Evolutionary conservation across 805 yeast species (phyloP), one percentile per base, ranked within the genome.

Genomic region (Nakazawaea siamensis): DNA sequence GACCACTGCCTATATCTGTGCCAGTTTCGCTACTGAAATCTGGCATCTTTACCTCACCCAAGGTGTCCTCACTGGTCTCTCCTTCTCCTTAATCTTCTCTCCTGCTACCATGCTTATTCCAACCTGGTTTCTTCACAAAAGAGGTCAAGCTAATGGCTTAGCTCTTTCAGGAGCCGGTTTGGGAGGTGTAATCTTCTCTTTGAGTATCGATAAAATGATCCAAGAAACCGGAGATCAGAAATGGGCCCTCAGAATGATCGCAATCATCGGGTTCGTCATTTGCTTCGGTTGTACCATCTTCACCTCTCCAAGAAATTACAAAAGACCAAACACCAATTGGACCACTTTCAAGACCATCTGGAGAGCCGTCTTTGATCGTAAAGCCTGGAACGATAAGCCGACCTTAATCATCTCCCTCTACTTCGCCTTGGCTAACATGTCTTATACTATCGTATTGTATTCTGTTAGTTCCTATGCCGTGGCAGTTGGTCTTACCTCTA

Each of bases 11-110:
- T 70, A 62, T 41, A 54, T 74, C 21, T 54, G 71, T 32, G 77
- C 80, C 3, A 66, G 75, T 4, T 73, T 63, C 43, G 60, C 75
- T 3, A 64, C 56, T 2, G 57, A 66, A n/a, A 50, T 66, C 9
- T 66, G 72, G 64, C 72, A 70, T 34, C 42, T 75, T 12, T 70
- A 65, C 47, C 46, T 66, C 18, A 68, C 77, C 0, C 78, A 73
- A 45, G 80, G 79, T 4, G 39, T 68, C 3, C 37, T 73, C 24
- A 60, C 68, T 24, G 80, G 80, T 1, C 24, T 66, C 4, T 68
- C 77, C 2, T 68, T 69, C 34, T 63, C 69, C 10, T 46, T 72
- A 15, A 51, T 72, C n/a, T 70, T 64, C 43, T 57, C 70, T n/a
- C 77, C 78, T 0, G 62, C 69, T 2, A 60, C 73, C 6, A 51